Conservation (phyloP, 768 basidiomycete species). For the Nevesoporus exiguus region DNA sequence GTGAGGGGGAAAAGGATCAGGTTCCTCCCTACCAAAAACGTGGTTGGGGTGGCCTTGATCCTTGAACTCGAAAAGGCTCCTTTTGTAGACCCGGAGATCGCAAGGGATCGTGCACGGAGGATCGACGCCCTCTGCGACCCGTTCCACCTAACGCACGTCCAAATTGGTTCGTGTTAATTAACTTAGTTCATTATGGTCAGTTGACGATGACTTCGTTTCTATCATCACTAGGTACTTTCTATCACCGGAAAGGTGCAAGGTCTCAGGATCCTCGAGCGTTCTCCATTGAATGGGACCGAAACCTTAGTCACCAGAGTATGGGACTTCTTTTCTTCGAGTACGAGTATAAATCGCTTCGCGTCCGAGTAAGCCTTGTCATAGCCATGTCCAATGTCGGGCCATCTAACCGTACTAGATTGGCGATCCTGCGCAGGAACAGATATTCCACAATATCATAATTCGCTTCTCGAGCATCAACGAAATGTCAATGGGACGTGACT, state of each 20-base stretch:
- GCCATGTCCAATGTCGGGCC: neutral
- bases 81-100: constrained; percentile 54
- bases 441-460: constrained; percentile 50
- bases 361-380: constrained; percentile 43
- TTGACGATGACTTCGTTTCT: neutral
- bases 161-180: constrained; percentile 52
- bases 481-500: constrained; percentile 59
- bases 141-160: constrained; percentile 58
- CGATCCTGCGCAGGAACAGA: constrained; percentile 48
- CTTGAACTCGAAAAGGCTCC: constrained; percentile 50
- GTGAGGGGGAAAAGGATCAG: constrained; percentile 41
- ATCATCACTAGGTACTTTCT: constrained; percentile 24
- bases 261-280: constrained; percentile 46
- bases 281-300: constrained; percentile 67
- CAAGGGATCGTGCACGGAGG: constrained; percentile 46
- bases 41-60: constrained; percentile 15
- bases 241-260: constrained; percentile 18
- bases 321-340: constrained; percentile 64
- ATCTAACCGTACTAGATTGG: constrained; percentile 46
- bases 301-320: constrained; percentile 43
- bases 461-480: constrained; percentile 55
- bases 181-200: too few species aligned
- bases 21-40: constrained; percentile 16
- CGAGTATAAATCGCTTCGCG: constrained; percentile 61
- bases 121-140: constrained; percentile 42